Evolutionary conservation across 495 filamentous ascomycete genomes (phyloP), one percentile per base, ranked within the genome.

Genomic region (Neurospora sp.): DNA sequence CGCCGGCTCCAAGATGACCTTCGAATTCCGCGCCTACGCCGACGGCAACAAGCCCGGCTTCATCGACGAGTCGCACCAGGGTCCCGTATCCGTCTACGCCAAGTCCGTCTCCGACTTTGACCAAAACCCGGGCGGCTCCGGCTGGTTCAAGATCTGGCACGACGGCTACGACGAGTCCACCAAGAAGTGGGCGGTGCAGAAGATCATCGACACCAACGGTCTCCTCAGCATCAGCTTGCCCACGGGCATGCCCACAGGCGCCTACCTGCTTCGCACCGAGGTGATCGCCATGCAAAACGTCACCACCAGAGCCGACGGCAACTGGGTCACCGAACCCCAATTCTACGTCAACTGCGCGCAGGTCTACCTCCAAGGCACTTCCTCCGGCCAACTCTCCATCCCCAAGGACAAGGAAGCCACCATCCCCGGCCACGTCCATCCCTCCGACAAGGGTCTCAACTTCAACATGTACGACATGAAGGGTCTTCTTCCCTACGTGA

Each of bases 141-240:
- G 92, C 27, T 95, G 92, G 92, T 92, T 95, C 85, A 94, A 94
- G 84, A 89, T 95, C 79, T 92, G 82, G 82, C 84, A 91, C 62
- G 86, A 89, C 40, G 91, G 90, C 69, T 92, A 91, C 77, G 86
- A 90, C 76, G 74, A 69, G 18, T 44, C 70, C 4, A 77, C 76
- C 69, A 83, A 83, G 4, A 82, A 87, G 72, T 93, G 91, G 89
- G 92, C 92, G 75, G 91, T 90, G 1, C 85, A 92, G 74, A 88
- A 88, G 62, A 77, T 94, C 59, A 91, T 91, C 72, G 82, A 78
- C 35, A 88, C 89, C 79, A 84, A 89, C 39, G 91, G 92, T n/a
- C 83, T 89, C 9, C 81, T 93, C 39, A 86, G 83, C 38, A 83
- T 90, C 72, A 81, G 79, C 4, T 81, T 94, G 14, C 92, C 92